Base-by-base conservation (phyloP, 768 basidiomycete genomes). In the Leccinum uliginosum region DNA sequence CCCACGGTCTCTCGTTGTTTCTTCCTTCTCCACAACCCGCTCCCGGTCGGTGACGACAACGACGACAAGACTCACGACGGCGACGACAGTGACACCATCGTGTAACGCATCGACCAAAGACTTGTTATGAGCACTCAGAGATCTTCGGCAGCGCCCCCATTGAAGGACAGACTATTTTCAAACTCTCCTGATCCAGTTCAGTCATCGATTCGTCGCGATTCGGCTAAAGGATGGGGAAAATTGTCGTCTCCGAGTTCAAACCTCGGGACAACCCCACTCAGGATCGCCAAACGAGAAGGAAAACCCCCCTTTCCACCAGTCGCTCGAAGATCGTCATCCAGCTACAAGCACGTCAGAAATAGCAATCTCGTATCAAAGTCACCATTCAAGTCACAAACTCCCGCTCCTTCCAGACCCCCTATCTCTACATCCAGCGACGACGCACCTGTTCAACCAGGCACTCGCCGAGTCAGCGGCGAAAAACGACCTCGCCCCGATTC, bases 361-460 rank as follows among this genome's bases (percentile, higher is more conserved):
- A 89, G 85, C 68, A 85, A 87, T 67, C 84, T 92, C 55, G 91
- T 93, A 17, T 85, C 87, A 27, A 91, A 91, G 62, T 93, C 91
- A 11, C 91, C 91, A 10, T 93, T 93, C 76, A 89, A 87, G 64
- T 82, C 82, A 3, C 82, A 84, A 58, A 76, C 82, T 24, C 78
- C 83, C 49, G 76, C 78, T n/a, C 76, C 82, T 30, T 71, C 79
- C 3, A 59, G 45, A 56, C 66, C 67, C 0, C 65, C 62, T 15
- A 32, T 56, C 1, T 67, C 65, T 9, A 58, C 57, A 15, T 38
- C 52, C 10, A 59, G 49, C 11, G 10, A 11, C 34, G 54, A 59
- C 30, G 47, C 62, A 8, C 14, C 59, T 32, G 21, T 51, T 23
- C 59, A 52, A 45, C 67, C 59, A n/a, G 59, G 51, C 15, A 62